Evolutionary conservation across 1,284 basidiomycete genomes (phyloP).

Genomic region (Farysia itapuensis): DNA sequence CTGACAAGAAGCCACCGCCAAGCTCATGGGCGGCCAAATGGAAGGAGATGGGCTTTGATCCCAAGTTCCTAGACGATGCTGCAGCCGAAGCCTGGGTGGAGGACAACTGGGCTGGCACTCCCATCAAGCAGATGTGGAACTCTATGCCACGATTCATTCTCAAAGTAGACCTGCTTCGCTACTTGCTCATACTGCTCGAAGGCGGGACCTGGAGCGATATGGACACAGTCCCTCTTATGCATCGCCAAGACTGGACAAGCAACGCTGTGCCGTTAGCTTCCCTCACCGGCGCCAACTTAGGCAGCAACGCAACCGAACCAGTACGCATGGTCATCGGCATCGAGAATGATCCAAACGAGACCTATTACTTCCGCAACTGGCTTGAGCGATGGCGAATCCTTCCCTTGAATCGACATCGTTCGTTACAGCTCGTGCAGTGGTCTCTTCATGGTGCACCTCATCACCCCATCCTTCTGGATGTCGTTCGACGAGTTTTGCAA

Average conservation of each 20-base stretch:
- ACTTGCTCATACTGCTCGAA: conserved; percentile 33
- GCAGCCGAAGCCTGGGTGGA: conserved; percentile 29
- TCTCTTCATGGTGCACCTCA: conserved; percentile 25
- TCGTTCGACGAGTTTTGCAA: conserved; percentile 20
- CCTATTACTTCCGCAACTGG: conserved; percentile 11
- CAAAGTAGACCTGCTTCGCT: conserved; percentile 39
- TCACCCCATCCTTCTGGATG: conserved; percentile 39
- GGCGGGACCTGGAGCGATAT: conserved; percentile 44
- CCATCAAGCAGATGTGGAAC: conserved; percentile 31
- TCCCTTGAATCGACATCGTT: conserved; percentile 21
- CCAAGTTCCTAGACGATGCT: conserved; percentile 37
- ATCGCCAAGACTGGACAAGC: conserved; percentile 24
- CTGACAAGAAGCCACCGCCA: conserved; percentile 29
- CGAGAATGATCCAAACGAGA: conserved; percentile 33
- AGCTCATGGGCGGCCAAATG: conserved; percentile 24
- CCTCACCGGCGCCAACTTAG: conserved; percentile 7
- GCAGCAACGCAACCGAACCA: neutral
- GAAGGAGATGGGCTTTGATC: conserved; percentile 33
- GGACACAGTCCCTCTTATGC: conserved; percentile 41
- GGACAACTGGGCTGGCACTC: conserved; percentile 15
- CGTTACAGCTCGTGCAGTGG: conserved; percentile 37
- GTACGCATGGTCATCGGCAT: conserved; percentile 34
- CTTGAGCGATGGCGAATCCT: conserved; percentile 22
- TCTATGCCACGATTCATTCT: conserved; percentile 36
- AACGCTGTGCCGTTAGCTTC: conserved; percentile 20